phyloP scores from a whole-genome alignment of 139 green algal genomes.

The Closterium sp. region DNA sequence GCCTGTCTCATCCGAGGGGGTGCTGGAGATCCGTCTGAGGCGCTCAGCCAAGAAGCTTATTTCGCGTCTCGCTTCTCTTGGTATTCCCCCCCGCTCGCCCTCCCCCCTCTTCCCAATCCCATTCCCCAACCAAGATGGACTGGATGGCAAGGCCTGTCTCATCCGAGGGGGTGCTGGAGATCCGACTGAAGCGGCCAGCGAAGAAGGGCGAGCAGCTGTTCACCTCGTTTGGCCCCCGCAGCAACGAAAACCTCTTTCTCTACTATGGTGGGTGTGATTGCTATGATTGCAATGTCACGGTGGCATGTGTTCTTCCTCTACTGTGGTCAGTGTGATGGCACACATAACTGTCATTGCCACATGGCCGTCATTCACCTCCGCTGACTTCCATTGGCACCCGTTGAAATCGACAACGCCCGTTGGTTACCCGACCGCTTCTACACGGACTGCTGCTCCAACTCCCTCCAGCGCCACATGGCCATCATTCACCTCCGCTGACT shows the following conservation, averaged over 20 bases:
- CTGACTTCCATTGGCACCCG: too few species aligned
- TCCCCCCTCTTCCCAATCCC: neutral
- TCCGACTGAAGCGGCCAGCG: neutral
- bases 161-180: conserved; percentile 2
- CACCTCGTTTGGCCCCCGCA: neutral
- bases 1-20: neutral
- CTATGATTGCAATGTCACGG: neutral
- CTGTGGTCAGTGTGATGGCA: neutral
- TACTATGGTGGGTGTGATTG: conserved; percentile 12
- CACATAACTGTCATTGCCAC: too few species aligned
- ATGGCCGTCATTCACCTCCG: neutral
- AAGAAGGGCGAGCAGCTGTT: neutral
- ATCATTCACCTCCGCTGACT: too few species aligned
- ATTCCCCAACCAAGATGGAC: neutral
- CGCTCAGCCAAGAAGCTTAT: neutral
- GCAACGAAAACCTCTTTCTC: conserved; percentile 28
- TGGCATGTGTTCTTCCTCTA: neutral
- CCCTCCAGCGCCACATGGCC: too few species aligned
- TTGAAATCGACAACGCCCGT: too few species aligned
- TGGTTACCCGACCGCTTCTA: too few species aligned
- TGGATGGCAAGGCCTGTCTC: conserved; percentile 14
- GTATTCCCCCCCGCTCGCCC: neutral
- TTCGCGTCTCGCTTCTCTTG: neutral
- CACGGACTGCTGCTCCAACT: too few species aligned
- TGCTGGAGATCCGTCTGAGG: neutral